Percentiles rank a stretch among this genome's conserved stretches.
Evolutionary conservation across 768 basidiomycete genomes (phyloP).

Genomic region (Suillus occidentalis): DNA sequence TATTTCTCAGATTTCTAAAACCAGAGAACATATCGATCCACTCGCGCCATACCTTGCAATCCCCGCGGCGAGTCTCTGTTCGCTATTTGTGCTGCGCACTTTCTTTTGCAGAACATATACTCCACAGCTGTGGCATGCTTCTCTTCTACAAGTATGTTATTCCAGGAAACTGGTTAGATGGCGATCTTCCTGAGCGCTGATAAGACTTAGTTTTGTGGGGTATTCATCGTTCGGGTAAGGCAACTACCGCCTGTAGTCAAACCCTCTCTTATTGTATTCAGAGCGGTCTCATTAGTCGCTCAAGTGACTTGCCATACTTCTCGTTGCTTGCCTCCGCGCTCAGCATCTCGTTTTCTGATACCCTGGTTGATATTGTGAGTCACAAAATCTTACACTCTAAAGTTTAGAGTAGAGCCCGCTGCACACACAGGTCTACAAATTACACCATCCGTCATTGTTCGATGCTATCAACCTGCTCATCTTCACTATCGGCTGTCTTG

Average conservation of each 20-base stretch:
- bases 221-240: constrained; percentile 30
- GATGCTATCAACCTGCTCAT: constrained; percentile 25
- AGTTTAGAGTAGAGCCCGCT: neutral
- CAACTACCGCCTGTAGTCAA: neutral
- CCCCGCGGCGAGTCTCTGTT: constrained; percentile 23
- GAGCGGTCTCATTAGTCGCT: constrained; percentile 17
- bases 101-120: constrained; percentile 22
- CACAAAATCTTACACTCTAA: neutral
- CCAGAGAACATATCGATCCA: constrained; percentile 19
- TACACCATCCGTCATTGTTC: constrained; percentile 17
- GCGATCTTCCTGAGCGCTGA: neutral
- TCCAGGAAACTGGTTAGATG: neutral
- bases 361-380: constrained; percentile 27
- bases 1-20: constrained; percentile 21
- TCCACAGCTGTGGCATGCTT: constrained; percentile 30
- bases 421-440: constrained; percentile 22
- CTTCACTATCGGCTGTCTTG: constrained; percentile 24
- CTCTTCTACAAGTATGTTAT: constrained; percentile 33
- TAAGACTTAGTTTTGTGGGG: constrained; percentile 25
- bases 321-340: constrained; percentile 21
- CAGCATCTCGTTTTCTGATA: constrained; percentile 21
- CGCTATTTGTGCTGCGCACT: constrained; percentile 19
- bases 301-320: constrained; percentile 4
- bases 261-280: constrained; percentile 6
- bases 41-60: constrained; percentile 24